Base-by-base conservation (phyloP, 2,329 filamentous ascomycete genomes). In the Xylaria polymorpha region DNA sequence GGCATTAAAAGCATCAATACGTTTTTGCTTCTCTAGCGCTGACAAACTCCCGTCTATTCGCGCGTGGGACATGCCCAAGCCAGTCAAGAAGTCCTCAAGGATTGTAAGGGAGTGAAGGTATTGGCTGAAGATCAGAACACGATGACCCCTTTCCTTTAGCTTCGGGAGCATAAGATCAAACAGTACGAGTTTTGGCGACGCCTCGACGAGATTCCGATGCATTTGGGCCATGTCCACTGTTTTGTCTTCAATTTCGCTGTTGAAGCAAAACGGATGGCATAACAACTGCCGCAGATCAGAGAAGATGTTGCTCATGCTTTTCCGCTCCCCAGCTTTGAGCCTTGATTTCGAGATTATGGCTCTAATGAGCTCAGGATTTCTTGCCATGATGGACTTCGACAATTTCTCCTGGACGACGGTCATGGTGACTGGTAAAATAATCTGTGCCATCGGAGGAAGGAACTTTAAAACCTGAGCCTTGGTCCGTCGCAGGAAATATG, bases 181-280 rank as follows among this genome's bases (percentile, higher is more conserved):
- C 5, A 99, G 83, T 68, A 95, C 86, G 5, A 99, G 87, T 80
- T 99, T 99, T 0, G 93, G 89, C 5, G 94, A 97, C 0, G 97
- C 97, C 75, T 97, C 94, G 0, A 99, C 88, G 2, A 99, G 85
- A 76, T 97, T 97, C 32, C 90, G 89, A 76, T 94, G 90, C 50
- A 92, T 87, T 3, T 90, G 84, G 7, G 83, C 83, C 1, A 91
- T 85, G 20, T 67, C 72, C 1, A 90, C 83, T 0, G 87, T 87
- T 57, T 89, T 89, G 79, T 99, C 96, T 80, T 99, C 97, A 67
- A 99, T 96, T 25, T 92, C 91, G 48, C 89, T 86, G 76, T 90
- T 98, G 84, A 98, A 99, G 59, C 98, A 90, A 78, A 98, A 99
- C 0, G 97, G 96, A 80, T 99, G 97, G 72, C 95, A 98, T 1